Evolutionary conservation across 257 asterid genomes (phyloP), one percentile per base, ranked within the genome.

Genomic region (Solanum sejunctum): DNA sequence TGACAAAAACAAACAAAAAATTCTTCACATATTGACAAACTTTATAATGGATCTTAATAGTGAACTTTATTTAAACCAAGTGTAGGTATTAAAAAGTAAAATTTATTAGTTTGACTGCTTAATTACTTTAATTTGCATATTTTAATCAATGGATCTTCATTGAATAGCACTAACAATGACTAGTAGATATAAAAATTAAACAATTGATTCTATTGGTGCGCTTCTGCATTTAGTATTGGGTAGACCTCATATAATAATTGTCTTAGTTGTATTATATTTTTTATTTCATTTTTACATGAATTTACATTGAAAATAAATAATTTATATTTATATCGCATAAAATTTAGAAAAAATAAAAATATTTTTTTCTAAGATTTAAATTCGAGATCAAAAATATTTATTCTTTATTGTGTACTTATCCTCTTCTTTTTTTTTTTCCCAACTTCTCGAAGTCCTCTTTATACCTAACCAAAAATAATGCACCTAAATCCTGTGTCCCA

Each of bases 331-430:
- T 58, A 3, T 10, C 10, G 32, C 0, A 0, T 58, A 4, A n/a
- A 3, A 58, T 9, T 58, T 58, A n/a, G 1, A 58, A 0, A 20
- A 58, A 0, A n/a, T 9, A 3, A 58, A 58, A n/a, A 0, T 1
- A 58, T 10, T 20, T 58, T 20, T n/a, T 58, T 58, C 8, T 10
- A 58, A 20, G 3, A 58, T 58, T 58, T 10, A n/a, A 58, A 58
- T n/a, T n/a, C 8, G 32, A n/a, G 41, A 36, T 0, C 1, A 36
- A 36, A 36, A 36, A 36, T 36, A 36, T 36, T 36, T 36, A 36
- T 36, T 36, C 1, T 36, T 36, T 36, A 36, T 36, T 36, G 41
- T 36, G 41, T 36, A 36, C 41, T 36, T 36, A 36, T 5, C 36
- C 36, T 32, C 3, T 28, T 28, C 3, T 36, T 36, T 36, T 36